Conservation (phyloP, 805 yeast species). For the Yamadazyma phyllophila region DNA sequence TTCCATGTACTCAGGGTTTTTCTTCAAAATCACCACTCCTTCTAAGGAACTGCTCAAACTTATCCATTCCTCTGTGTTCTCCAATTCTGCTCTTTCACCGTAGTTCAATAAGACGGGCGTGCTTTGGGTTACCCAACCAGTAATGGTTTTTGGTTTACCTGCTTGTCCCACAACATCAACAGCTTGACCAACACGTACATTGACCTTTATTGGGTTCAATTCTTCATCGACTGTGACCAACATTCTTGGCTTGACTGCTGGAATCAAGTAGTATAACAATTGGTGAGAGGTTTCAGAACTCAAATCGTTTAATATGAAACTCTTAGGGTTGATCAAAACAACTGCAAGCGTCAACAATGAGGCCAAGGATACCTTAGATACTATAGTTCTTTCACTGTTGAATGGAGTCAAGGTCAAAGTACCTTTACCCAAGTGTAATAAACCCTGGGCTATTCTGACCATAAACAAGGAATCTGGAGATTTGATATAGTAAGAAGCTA, state of each 20-base stretch:
- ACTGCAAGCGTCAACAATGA: conserved; percentile 81
- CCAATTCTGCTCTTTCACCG: conserved; percentile 97
- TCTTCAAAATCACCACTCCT: conserved; percentile 88
- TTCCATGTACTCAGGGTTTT: conserved; percentile 81
- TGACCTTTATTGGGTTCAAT: conserved; percentile 87
- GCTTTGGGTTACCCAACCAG: conserved; percentile 99
- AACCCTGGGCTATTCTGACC: conserved; percentile 93
- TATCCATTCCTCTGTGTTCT: conserved; percentile 82
- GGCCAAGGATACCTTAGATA: conserved; percentile 87
- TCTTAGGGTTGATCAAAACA: conserved; percentile 79
- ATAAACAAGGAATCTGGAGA: conserved; percentile 88
- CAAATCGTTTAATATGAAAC: conserved; percentile 70
- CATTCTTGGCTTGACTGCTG: conserved; percentile 91
- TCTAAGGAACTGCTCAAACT: conserved; percentile 80
- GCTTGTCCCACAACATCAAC: conserved; percentile 99
- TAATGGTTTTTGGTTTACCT: conserved; percentile 96
- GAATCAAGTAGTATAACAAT: conserved; percentile 78
- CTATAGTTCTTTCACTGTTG: conserved; percentile 80
- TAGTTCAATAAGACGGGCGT: conserved; percentile 92
- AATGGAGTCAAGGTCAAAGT: conserved; percentile 86
- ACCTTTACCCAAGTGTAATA: conserved; percentile 95
- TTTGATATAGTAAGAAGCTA: conserved; percentile 88
- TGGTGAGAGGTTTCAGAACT: conserved; percentile 56
- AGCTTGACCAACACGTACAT: conserved; percentile 97
- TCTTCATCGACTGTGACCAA: conserved; percentile 89